Conservation (phyloP, 1,284 basidiomycete species). For the Lentinus polychrous region DNA sequence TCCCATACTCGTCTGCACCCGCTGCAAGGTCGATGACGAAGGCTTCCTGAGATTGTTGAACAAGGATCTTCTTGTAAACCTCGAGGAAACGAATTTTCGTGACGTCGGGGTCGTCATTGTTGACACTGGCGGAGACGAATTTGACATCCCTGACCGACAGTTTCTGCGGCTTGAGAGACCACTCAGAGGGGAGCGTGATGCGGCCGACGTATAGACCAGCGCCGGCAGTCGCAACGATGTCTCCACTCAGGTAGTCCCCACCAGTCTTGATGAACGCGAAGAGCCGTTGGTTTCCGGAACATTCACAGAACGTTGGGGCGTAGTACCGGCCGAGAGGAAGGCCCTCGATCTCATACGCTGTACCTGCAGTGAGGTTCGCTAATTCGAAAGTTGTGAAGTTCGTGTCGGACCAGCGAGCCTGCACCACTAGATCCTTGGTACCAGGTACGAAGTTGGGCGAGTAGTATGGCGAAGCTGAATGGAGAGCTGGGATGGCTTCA, state of each 20-base stretch:
- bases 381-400: conserved; percentile 60
- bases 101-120: conserved; percentile 14
- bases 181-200: conserved; percentile 42
- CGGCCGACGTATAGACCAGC: conserved; percentile 59
- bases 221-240: conserved; percentile 55
- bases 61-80: conserved; percentile 43
- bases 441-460: conserved; percentile 58
- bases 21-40: conserved; percentile 49
- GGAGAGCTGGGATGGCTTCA: conserved; percentile 39
- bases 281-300: conserved; percentile 32
- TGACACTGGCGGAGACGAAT: conserved; percentile 18
- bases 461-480: conserved; percentile 48
- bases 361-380: conserved; percentile 41
- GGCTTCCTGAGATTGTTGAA: conserved; percentile 45
- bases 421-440: conserved; percentile 42
- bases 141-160: conserved; percentile 1
- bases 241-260: conserved; percentile 52
- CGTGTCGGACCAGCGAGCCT: conserved; percentile 61
- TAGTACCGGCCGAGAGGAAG: conserved; percentile 61
- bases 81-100: conserved; percentile 46
- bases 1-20: conserved; percentile 39
- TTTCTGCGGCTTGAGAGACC: neutral
- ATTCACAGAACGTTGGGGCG: conserved; percentile 46
- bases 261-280: conserved; percentile 60
- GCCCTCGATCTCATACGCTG: conserved; percentile 42